Percentiles rank a stretch among this genome's conserved stretches.
These are phyloP conservation scores for Apiospora malaysiana DNA, from an alignment of 2,329 filamentous ascomycete genomes.

Conservation along the genomic window DNA sequence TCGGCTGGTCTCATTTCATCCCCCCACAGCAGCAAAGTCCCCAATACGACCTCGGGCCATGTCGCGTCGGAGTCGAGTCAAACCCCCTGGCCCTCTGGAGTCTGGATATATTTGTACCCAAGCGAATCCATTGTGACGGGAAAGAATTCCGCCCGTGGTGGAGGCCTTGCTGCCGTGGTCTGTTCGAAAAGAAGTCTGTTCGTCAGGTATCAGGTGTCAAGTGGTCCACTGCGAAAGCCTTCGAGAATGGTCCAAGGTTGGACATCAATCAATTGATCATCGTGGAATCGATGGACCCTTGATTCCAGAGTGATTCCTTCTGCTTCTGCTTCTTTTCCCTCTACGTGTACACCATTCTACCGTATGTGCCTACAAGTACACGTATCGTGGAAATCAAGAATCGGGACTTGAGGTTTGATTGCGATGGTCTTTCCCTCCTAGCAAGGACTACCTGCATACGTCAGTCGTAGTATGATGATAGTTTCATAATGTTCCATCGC, in stretches of 20 bases:
- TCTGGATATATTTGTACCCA: not conserved
- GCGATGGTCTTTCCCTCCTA: not conserved
- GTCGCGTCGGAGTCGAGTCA: conserved; percentile 17
- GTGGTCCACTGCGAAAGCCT: not conserved
- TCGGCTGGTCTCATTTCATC: conserved; percentile 7
- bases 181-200: not conserved
- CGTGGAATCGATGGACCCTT: not conserved
- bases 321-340: not conserved
- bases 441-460: not conserved
- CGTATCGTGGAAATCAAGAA: not conserved
- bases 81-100: not conserved
- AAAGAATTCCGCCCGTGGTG: not conserved
- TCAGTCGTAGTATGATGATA: conserved; percentile 3
- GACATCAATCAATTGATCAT: no score
- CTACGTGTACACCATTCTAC: no score
- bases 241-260: no score
- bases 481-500: conserved; percentile 16
- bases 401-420: not conserved
- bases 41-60: conserved; percentile 12
- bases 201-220: not conserved
- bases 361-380: no score
- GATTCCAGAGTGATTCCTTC: not conserved
- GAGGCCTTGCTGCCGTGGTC: not conserved
- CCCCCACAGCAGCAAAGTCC: conserved; percentile 3
- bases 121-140: not conserved